Evolutionary conservation across 2,329 filamentous ascomycete genomes (phyloP).

Genomic region (Exophiala oligosperma): DNA sequence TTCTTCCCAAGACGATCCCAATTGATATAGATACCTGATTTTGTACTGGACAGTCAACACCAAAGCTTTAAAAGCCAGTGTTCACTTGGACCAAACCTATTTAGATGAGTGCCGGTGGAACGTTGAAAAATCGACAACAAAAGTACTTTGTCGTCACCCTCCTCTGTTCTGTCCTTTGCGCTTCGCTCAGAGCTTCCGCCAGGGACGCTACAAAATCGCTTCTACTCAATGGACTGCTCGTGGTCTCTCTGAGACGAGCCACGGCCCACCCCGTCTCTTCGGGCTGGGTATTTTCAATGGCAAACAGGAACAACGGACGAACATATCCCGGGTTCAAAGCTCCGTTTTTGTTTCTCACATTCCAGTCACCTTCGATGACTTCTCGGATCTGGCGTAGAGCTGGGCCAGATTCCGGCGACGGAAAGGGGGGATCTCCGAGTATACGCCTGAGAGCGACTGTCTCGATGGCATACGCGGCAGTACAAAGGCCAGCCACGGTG

Average conservation of each 20-base stretch:
- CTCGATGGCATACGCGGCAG: conserved; percentile 7
- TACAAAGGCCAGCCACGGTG: not conserved
- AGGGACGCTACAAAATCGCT: conserved; percentile 13
- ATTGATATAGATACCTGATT: too few species aligned
- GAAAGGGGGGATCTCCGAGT: conserved; percentile 9
- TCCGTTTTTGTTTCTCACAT: not conserved
- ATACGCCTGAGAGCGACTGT: conserved; percentile 8
- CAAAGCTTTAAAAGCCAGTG: too few species aligned
- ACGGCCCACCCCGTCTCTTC: conserved; percentile 8
- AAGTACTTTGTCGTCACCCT: conserved; percentile 14
- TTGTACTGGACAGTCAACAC: too few species aligned
- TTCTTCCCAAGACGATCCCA: too few species aligned
- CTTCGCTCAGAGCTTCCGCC: conserved; percentile 4
- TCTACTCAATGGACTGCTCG: conserved; percentile 1
- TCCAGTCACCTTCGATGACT: conserved; percentile 6
- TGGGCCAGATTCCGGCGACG: conserved; percentile 1
- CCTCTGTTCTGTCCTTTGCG: conserved; percentile 11
- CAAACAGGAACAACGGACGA: conserved; percentile 12
- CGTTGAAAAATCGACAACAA: not conserved
- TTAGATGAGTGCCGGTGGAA: too few species aligned
- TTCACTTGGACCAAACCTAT: too few species aligned
- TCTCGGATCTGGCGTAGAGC: not conserved
- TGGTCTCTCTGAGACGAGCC: conserved; percentile 1
- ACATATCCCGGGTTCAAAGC: conserved; percentile 5
- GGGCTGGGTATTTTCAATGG: conserved; percentile 4